These are phyloP conservation scores for Gossypium mustelinum DNA, from an alignment of 345 rosid species.

Conservation along the genomic window DNA sequence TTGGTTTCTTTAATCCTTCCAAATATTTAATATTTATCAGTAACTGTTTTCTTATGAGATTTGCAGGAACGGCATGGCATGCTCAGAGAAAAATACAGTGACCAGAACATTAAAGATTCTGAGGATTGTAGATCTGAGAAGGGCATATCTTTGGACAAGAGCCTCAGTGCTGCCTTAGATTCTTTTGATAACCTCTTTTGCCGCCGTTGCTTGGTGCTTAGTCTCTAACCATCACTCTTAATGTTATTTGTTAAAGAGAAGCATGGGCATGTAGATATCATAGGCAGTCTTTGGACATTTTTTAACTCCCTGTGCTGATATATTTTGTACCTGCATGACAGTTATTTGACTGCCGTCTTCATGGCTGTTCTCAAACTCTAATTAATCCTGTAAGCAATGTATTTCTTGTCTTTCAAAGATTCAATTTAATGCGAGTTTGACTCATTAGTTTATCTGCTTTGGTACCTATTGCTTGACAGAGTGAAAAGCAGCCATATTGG, in stretches of 20 bases:
- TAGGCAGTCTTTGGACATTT: constrained; percentile 15
- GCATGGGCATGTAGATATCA: neutral
- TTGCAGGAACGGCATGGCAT: constrained; percentile 71
- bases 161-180: constrained; percentile 88
- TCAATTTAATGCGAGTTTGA: constrained; percentile 5
- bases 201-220: constrained; percentile 90
- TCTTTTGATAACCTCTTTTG: constrained; percentile 98
- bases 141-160: constrained; percentile 67
- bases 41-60: constrained; percentile 13
- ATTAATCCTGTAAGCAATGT: constrained; percentile 69
- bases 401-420: neutral
- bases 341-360: constrained; percentile 97
- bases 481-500: constrained; percentile 77
- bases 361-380: constrained; percentile 93
- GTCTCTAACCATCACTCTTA: constrained; percentile 19
- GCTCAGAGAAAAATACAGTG: constrained; percentile 52
- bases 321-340: constrained; percentile 35
- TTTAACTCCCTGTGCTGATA: constrained; percentile 21
- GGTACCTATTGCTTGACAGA: constrained; percentile 47
- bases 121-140: constrained; percentile 41
- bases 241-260: constrained; percentile 1
- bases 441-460: constrained; percentile 24
- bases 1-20: constrained; percentile 8
- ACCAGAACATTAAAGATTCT: constrained; percentile 36
- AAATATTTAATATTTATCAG: constrained; percentile 7